Conservation (phyloP, 352 stramenopile genomes). For the Pythium apleroticum region DNA sequence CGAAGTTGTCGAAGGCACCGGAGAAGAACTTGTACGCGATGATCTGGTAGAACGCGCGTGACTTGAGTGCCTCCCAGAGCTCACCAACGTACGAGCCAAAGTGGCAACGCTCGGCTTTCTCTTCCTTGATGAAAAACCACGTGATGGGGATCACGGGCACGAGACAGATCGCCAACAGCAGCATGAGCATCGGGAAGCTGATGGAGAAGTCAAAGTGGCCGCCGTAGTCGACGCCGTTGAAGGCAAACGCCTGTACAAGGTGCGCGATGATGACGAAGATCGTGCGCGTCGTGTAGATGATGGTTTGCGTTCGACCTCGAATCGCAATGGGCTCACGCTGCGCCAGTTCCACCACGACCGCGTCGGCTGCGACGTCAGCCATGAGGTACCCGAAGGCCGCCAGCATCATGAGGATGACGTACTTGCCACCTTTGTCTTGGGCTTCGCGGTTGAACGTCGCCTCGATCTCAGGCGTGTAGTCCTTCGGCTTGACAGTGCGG, state of each 20-base stretch:
- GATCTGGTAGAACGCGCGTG: constrained; percentile 15
- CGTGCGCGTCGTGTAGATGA: constrained; percentile 48
- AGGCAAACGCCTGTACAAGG: constrained; percentile 44
- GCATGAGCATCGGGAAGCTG: constrained; percentile 46
- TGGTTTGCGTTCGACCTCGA: constrained; percentile 49
- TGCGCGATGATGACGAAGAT: constrained; percentile 42
- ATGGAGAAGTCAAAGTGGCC: constrained; percentile 52
- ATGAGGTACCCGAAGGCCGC: constrained; percentile 50
- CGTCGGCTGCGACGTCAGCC: constrained; percentile 49
- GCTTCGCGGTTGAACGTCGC: constrained; percentile 39
- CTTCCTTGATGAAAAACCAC: constrained; percentile 28
- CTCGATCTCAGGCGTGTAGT: constrained; percentile 31
- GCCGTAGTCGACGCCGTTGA: constrained; percentile 56
- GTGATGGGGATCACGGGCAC: constrained; percentile 22
- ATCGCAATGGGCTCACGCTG: constrained; percentile 52
- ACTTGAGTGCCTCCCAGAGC: constrained; percentile 21
- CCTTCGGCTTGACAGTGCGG: constrained; percentile 15
- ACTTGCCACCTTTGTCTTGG: constrained; percentile 38
- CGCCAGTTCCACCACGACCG: constrained; percentile 52
- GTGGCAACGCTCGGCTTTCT: constrained; percentile 11
- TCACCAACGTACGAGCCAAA: constrained; percentile 22
- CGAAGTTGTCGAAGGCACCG: not conserved
- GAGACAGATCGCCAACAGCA: constrained; percentile 37
- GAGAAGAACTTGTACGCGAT: not conserved
- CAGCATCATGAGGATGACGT: constrained; percentile 58